A percentile compares a stretch with the other conserved stretches of the same genome.
Conservation (phyloP, 2,329 filamentous ascomycete species). For the Pestalotiopsis sp. region DNA sequence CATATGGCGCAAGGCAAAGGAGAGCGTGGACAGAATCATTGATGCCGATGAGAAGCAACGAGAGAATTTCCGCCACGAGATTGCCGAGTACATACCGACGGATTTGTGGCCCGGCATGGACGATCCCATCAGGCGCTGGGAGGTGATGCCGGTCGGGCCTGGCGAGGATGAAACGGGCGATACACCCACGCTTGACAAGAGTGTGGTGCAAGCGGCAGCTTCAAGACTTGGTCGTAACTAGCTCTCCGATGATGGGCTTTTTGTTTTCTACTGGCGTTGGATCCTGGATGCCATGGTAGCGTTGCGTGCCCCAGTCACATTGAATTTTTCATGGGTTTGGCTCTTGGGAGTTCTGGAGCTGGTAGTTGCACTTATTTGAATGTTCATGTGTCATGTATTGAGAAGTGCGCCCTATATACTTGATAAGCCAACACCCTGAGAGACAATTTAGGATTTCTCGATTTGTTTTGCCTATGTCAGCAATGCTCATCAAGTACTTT, state of each 20-base stretch:
- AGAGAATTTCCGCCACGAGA: slow-evolving; percentile 77
- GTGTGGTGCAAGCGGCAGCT: slow-evolving; percentile 31
- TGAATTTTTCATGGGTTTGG: neutral
- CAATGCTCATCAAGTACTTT: no score
- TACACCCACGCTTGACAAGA: slow-evolving; percentile 31
- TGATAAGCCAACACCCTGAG: no score
- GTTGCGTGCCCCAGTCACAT: slow-evolving; percentile 1
- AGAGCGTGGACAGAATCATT: slow-evolving; percentile 75
- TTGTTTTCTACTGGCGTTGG: neutral
- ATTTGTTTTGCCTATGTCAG: no score
- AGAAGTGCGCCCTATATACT: no score
- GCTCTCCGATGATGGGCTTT: neutral
- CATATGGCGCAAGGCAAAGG: slow-evolving; percentile 77
- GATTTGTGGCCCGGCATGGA: slow-evolving; percentile 85
- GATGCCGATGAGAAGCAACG: slow-evolving; percentile 73
- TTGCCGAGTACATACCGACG: slow-evolving; percentile 83
- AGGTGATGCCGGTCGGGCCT: slow-evolving; percentile 43
- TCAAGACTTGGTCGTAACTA: slow-evolving; percentile 17
- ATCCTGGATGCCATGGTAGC: neutral
- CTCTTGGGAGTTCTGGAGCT: neutral
- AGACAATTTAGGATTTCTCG: no score
- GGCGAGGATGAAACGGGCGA: slow-evolving; percentile 23
- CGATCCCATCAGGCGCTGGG: slow-evolving; percentile 56
- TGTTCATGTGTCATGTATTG: no score
- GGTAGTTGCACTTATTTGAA: no score